phyloP scores from a whole-genome alignment of 306 rosid genomes.

The Pterocarpus macrocarpus region DNA sequence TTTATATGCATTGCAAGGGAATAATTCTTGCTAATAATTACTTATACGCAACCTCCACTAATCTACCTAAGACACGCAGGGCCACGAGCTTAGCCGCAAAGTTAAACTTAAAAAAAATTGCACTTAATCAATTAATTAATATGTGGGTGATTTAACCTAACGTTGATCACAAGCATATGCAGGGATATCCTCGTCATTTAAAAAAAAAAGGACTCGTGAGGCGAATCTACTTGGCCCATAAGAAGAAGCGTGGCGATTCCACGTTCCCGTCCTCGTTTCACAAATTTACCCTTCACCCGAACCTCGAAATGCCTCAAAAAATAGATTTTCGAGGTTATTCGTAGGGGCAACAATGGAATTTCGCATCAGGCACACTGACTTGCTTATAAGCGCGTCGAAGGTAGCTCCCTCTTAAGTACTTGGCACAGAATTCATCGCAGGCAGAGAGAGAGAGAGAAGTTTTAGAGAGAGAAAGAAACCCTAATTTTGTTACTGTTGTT shows the following conservation, averaged over 20 bases:
- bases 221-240: slow-evolving; percentile 18
- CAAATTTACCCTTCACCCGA: slow-evolving; percentile 14
- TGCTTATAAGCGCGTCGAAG: slow-evolving; percentile 34
- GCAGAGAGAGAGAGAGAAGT: neutral
- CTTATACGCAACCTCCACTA: slow-evolving; percentile 47
- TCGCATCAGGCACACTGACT: neutral
- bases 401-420: slow-evolving; percentile 26
- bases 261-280: slow-evolving; percentile 3
- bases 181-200: slow-evolving; percentile 31
- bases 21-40: slow-evolving; percentile 5
- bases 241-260: slow-evolving; percentile 46
- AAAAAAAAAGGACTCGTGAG: neutral
- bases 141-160: neutral
- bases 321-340: neutral
- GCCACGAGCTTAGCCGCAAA: slow-evolving; percentile 49
- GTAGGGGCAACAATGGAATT: slow-evolving; percentile 31
- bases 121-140: neutral
- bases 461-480: slow-evolving; percentile 37
- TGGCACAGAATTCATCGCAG: neutral
- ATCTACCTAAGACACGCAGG: neutral
- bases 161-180: neutral
- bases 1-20: neutral
- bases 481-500: slow-evolving; percentile 40
- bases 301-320: neutral
- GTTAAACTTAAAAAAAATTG: neutral